Evolutionary conservation across 2,329 filamentous ascomycete species (phyloP).

Genomic region (Cylindrodendrum hubeiense): DNA sequence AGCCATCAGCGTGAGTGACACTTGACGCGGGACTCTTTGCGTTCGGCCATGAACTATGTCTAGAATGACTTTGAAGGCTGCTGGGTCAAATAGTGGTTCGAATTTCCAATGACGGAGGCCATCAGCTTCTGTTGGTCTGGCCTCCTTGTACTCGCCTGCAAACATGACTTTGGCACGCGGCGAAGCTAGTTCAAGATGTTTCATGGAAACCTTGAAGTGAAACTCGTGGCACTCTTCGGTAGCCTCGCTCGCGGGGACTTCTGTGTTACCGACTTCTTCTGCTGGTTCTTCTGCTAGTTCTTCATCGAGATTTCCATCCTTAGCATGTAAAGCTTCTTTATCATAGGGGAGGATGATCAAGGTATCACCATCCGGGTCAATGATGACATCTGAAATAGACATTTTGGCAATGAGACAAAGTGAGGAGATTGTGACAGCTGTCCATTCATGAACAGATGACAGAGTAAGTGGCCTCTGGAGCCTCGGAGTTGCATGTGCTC

Average conservation of each 20-base stretch:
- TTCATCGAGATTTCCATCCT: too few species aligned
- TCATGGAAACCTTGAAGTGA: conserved; percentile 14
- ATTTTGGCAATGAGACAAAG: not conserved
- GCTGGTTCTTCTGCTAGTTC: not conserved
- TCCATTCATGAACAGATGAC: too few species aligned
- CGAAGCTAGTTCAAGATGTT: conserved; percentile 11
- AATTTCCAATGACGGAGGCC: conserved; percentile 20
- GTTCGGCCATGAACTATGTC: conserved; percentile 31
- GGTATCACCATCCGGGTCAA: conserved; percentile 7
- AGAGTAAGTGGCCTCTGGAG: too few species aligned
- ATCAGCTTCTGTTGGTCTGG: not conserved
- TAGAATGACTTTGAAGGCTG: conserved; percentile 32
- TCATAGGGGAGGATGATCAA: not conserved
- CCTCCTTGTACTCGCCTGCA: not conserved
- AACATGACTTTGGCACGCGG: conserved; percentile 15
- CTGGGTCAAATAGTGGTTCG: conserved; percentile 28
- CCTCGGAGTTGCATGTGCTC: too few species aligned
- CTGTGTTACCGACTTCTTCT: too few species aligned
- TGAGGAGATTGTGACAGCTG: too few species aligned
- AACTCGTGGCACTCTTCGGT: not conserved
- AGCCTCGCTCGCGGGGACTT: not conserved
- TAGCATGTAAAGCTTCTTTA: not conserved
- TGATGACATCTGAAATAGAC: not conserved
- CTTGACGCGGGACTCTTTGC: not conserved
- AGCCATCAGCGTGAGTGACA: conserved; percentile 19